Evolutionary conservation across 2,329 filamentous ascomycete species (phyloP), one percentile per base, ranked within the genome.

Genomic region (Botrytis aclada): DNA sequence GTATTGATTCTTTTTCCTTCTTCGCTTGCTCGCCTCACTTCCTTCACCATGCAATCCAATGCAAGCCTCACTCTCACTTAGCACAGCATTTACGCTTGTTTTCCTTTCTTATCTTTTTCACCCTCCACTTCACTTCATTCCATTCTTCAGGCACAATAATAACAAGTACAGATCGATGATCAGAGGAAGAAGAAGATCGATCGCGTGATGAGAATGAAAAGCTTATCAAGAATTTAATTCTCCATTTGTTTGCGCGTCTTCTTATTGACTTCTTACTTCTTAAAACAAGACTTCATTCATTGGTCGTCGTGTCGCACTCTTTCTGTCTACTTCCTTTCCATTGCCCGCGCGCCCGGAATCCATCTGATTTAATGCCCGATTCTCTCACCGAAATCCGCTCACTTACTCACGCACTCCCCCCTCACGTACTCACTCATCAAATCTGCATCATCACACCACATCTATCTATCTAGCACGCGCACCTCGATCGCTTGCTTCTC

Each of bases 11-110:
- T 47, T 22, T 37, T 65, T 29, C 2, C 39, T 32, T 39, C 43
- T 70, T 71, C 69, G 69, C 43, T 71, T 71, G 69, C 69, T 64
- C 70, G 62, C 70, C 70, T 72, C 70, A 72, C 45, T 67, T 72
- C 47, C 25, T 7, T 39, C 54, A 29, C 37, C 8, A 25, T 32
- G n/a, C 47, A 56, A 29, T 47, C 70, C 45, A n/a, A 51, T n/a
- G 45, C 45, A 51, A 14, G 47, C 47, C 47, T 51, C 47, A 51
- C 47, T 51, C 62, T 72, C 70, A 71, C 47, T 71, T 34, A 58
- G 12, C 8, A 34, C n/a, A 54, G 16, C 16, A 60, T 58, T 29
- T 34, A 20, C 37, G 8, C n/a, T 58, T 54, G n/a, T 67, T 54
- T 37, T 39, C 20, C 64, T 43, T 60, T 39, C 45, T 43, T 25